These are phyloP conservation scores for Neonectria faginata DNA, from an alignment of 2,329 filamentous ascomycete genomes.

Conservation along the genomic window DNA sequence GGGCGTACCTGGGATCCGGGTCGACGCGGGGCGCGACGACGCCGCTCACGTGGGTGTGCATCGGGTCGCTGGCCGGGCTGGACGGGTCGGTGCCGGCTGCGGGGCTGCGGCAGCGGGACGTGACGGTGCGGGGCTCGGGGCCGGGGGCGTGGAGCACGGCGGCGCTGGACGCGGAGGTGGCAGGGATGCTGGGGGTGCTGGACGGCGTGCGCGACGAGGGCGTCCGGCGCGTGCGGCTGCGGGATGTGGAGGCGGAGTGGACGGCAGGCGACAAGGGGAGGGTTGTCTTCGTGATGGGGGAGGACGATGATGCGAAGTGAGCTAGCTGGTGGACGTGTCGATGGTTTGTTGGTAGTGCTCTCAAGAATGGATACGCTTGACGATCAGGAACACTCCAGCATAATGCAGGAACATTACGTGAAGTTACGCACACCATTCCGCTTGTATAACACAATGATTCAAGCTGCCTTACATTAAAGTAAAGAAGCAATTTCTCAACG, in stretches of 20 bases:
- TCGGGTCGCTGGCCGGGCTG: constrained; percentile 59
- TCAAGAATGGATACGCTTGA: not conserved
- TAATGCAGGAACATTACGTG: not conserved
- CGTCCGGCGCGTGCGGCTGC: constrained; percentile 38
- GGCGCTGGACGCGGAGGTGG: constrained; percentile 41
- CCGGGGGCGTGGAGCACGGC: constrained; percentile 56
- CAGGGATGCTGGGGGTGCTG: constrained; percentile 44
- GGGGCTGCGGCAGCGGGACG: constrained; percentile 60
- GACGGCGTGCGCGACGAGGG: constrained; percentile 38
- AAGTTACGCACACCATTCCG: not conserved
- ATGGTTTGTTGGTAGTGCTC: not conserved
- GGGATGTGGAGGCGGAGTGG: constrained; percentile 47
- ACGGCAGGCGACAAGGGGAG: constrained; percentile 37
- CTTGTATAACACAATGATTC: not conserved
- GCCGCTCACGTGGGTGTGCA: constrained; percentile 65
- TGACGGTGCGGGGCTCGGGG: constrained; percentile 61
- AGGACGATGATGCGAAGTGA: not conserved
- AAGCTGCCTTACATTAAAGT: not conserved
- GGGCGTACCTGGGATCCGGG: constrained; percentile 56
- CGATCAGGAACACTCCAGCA: not conserved
- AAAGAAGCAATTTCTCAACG: not conserved
- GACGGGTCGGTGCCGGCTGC: constrained; percentile 56
- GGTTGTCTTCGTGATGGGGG: constrained; percentile 43
- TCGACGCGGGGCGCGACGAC: constrained; percentile 48
- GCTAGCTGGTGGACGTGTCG: not conserved